Evolutionary conservation across 2,329 filamentous ascomycete species (phyloP).

Genomic region (Penicillium sp.): DNA sequence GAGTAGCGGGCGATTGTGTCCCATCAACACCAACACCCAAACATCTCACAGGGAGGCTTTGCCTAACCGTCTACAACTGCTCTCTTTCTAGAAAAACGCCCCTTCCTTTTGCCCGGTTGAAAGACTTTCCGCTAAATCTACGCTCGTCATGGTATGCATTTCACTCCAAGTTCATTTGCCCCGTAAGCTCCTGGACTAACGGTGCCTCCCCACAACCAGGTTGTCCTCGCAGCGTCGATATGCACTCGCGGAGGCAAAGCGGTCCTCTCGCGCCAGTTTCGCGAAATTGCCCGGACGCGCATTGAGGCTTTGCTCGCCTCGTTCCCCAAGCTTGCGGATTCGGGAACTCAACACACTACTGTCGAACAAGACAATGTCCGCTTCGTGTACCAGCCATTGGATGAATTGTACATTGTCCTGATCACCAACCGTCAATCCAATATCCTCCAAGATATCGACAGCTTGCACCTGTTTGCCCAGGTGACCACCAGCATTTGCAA

Average conservation of each 20-base stretch:
- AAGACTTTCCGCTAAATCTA: not conserved
- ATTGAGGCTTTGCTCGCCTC: slow-evolving; percentile 95
- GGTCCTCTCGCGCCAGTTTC: slow-evolving; percentile 94
- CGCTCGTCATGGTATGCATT: slow-evolving; percentile 28
- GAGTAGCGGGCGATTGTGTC: slow-evolving; percentile 30
- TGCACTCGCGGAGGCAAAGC: slow-evolving; percentile 98
- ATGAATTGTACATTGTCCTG: slow-evolving; percentile 99
- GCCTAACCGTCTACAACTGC: not conserved
- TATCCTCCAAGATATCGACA: slow-evolving; percentile 98
- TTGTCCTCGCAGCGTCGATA: slow-evolving; percentile 97
- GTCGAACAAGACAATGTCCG: slow-evolving; percentile 99
- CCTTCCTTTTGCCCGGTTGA: not conserved
- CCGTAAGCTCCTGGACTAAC: slow-evolving; percentile 12
- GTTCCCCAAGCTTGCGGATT: slow-evolving; percentile 95
- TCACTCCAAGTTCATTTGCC: not conserved
- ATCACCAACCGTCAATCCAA: slow-evolving; percentile 99
- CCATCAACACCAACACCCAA: slow-evolving; percentile 18
- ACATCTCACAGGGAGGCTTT: slow-evolving; percentile 3
- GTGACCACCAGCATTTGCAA: slow-evolving; percentile 96
- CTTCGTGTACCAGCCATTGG: slow-evolving; percentile 97
- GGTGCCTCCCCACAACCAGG: slow-evolving; percentile 51
- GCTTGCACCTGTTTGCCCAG: slow-evolving; percentile 94
- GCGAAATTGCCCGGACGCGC: slow-evolving; percentile 93
- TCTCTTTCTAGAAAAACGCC: not conserved
- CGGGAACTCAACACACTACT: slow-evolving; percentile 93